phyloP scores from a whole-genome alignment of 1,284 basidiomycete genomes.

The Ceratobasidium sp. region DNA sequence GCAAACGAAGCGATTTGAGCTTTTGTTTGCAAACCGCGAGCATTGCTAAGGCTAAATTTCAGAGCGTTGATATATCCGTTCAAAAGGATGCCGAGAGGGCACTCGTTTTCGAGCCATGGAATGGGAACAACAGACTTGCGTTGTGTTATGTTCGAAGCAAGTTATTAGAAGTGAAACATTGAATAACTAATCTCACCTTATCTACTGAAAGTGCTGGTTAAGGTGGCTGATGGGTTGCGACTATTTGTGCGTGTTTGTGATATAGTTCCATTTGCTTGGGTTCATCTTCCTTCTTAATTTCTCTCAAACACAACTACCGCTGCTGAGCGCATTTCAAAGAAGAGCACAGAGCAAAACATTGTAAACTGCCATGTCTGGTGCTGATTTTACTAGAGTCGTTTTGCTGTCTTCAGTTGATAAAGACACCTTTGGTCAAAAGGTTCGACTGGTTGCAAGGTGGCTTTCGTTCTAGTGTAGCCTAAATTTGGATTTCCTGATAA shows the following conservation, averaged over 20 bases:
- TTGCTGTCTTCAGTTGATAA: not conserved
- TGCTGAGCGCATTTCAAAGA: not conserved
- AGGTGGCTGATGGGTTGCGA: no score
- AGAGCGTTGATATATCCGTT: constrained; percentile 50
- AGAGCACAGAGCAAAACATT: not conserved
- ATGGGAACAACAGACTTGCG: constrained; percentile 66
- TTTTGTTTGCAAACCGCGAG: constrained; percentile 61
- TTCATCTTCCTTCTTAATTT: no score
- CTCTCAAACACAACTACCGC: no score
- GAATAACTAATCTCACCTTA: constrained; percentile 10
- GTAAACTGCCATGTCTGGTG: not conserved
- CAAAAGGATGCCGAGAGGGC: constrained; percentile 66
- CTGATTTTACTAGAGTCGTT: not conserved
- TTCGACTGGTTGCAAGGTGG: constrained; percentile 31
- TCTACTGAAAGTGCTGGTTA: no score
- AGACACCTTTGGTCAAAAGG: constrained; percentile 18
- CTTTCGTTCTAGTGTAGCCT: not conserved
- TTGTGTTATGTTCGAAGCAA: constrained; percentile 64
- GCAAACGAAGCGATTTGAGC: constrained; percentile 51
- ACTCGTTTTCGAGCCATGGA: constrained; percentile 74
- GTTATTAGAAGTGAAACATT: constrained; percentile 13
- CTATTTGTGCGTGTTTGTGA: no score
- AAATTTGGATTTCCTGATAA: not conserved
- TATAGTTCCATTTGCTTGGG: no score
- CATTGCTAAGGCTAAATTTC: constrained; percentile 53